Evolutionary conservation across 305 asterid species (phyloP), one percentile per base, ranked within the genome.

Genomic region (Caryopteris hybrid): DNA sequence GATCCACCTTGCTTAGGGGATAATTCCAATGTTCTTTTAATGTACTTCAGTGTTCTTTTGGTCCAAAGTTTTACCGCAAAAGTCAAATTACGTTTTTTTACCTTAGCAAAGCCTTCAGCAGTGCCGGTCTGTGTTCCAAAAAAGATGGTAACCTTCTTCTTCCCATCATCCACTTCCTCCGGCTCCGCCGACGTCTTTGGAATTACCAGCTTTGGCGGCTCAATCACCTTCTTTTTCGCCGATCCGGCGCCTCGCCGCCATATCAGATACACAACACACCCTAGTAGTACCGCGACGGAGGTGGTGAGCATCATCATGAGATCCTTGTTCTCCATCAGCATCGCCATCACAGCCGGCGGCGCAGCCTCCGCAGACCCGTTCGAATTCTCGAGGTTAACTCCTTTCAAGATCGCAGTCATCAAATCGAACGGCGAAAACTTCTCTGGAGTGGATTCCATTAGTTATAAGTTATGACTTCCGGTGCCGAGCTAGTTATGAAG

Each of bases 41-140:
- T 8, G 45, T 46, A 17, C 22, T 23, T 38, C 23, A 25, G 60
- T 8, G 7, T 39, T 31, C 46, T 8, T 50, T 57, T 25, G 31
- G 14, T 54, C 45, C 31, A 43, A 60, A 48, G 6, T 12, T 6
- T 43, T 22, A 14, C 46, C 53, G 48, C 14, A 18, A 61, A 66
- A 69, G 23, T 59, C 16, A 14, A 13, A 56, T 46, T 5, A 3
- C 25, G 16, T 2, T 43, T 8, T 47, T 55, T 47, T 78, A 90
- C 98, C 97, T 94, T 94, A n/a, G 97, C 97, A 74, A 91, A 94
- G 68, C 99, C 96, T 76, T 94, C 99, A 33, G 99, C 99, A 13
- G 99, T 94, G 43, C 99, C 97, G 53, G 97, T 94, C 80, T 94
- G 97, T 5, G 99, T 94, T 6, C 99, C 99, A 17, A 76, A 94